Percentiles rank a stretch among this genome's conserved stretches.
These are phyloP conservation scores for Picea glauca DNA, from an alignment of 75 land plant species.

Conservation along the genomic window DNA sequence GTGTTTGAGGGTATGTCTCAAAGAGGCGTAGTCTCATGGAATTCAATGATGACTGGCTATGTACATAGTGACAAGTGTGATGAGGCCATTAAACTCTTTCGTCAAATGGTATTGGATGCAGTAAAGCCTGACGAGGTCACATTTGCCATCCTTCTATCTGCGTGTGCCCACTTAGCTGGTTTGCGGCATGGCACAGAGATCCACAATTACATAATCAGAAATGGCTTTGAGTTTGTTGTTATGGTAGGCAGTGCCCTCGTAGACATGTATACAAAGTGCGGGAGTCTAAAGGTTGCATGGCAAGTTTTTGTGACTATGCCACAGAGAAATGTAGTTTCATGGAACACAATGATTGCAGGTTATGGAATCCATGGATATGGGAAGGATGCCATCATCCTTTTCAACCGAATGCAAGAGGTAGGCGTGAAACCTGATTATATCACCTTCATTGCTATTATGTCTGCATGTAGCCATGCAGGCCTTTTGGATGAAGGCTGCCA, in stretches of 20 bases:
- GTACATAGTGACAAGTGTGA: slow-evolving; percentile 31
- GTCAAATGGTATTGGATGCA: slow-evolving; percentile 25
- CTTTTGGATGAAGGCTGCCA: slow-evolving; percentile 54
- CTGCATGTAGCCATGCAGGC: slow-evolving; percentile 73
- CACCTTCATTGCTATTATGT: slow-evolving; percentile 43
- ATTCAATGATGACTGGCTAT: slow-evolving; percentile 60
- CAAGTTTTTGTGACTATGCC: slow-evolving; percentile 45
- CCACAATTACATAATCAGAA: slow-evolving; percentile 42
- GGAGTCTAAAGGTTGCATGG: slow-evolving; percentile 31
- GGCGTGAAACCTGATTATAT: slow-evolving; percentile 44
- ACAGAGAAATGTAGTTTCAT: slow-evolving; percentile 41
- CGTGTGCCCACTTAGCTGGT: slow-evolving; percentile 36
- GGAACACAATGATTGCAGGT: slow-evolving; percentile 72
- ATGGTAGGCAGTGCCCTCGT: slow-evolving; percentile 61
- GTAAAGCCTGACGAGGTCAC: slow-evolving; percentile 34
- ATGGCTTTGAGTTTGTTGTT: slow-evolving; percentile 29
- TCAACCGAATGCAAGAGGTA: slow-evolving; percentile 34
- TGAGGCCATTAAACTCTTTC: slow-evolving; percentile 46
- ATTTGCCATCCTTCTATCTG: slow-evolving; percentile 44
- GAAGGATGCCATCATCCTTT: slow-evolving; percentile 36
- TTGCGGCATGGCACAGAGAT: slow-evolving; percentile 42
- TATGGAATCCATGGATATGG: slow-evolving; percentile 56
- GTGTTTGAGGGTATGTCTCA: slow-evolving; percentile 37
- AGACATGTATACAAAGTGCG: slow-evolving; percentile 76
- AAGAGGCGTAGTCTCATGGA: slow-evolving; percentile 59